Percentiles rank a stretch among this genome's conserved stretches.
Conservation (phyloP, 352 stramenopile genomes). For the Elongisporangium anandrum region DNA sequence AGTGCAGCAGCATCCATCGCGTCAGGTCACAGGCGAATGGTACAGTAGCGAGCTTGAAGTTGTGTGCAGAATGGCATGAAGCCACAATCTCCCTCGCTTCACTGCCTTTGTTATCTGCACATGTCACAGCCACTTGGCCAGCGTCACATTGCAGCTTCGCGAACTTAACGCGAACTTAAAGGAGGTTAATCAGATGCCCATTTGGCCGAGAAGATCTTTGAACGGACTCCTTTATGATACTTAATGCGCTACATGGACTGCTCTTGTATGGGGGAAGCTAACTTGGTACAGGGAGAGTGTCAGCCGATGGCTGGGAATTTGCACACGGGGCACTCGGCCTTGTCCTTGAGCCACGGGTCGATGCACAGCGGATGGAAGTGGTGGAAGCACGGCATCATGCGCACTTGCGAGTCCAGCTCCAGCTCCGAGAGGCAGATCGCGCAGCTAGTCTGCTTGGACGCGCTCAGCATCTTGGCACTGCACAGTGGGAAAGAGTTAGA, state of each 20-base stretch:
- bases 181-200: not conserved
- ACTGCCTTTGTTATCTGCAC: too few relatives aligned
- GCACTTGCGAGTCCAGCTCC: conserved; percentile 28
- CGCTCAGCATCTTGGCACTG: conserved; percentile 58
- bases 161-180: not conserved
- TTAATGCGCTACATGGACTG: not conserved
- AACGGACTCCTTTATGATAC: not conserved
- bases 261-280: not conserved
- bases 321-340: conserved; percentile 73
- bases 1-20: too few relatives aligned
- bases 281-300: conserved; percentile 3
- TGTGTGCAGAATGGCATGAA: too few relatives aligned
- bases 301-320: conserved; percentile 66
- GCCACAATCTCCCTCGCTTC: too few relatives aligned
- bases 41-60: too few relatives aligned
- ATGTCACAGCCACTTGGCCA: too few relatives aligned
- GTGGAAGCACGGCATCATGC: conserved; percentile 78
- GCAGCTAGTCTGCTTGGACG: conserved; percentile 46
- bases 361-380: conserved; percentile 75
- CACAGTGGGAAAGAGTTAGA: not conserved
- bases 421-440: conserved; percentile 65
- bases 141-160: too few relatives aligned
- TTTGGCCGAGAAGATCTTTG: not conserved
- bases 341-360: conserved; percentile 68
- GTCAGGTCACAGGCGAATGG: too few relatives aligned